Percentiles rank a stretch among this genome's conserved stretches.
Evolutionary conservation across 1,284 basidiomycete species (phyloP).

Genomic region (Papiliotrema terrestris): DNA sequence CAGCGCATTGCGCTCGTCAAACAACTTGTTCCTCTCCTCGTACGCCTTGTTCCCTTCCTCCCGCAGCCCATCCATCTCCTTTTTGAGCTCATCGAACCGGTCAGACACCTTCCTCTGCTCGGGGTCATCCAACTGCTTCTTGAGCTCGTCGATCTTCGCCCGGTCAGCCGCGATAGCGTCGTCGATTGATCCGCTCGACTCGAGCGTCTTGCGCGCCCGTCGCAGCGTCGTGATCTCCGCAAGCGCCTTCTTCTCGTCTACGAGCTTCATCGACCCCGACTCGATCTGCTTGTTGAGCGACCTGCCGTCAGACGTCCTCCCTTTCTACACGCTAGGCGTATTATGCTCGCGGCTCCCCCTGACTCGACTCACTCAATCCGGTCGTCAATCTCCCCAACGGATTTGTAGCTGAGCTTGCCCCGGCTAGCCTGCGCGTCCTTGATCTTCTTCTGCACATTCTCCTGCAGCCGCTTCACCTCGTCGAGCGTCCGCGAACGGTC

Average conservation of each 20-base stretch:
- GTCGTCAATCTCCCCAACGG: slow-evolving; percentile 79
- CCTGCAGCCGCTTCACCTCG: slow-evolving; percentile 78
- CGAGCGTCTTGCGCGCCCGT: slow-evolving; percentile 70
- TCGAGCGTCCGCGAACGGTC: slow-evolving; percentile 71
- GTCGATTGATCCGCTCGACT: slow-evolving; percentile 77
- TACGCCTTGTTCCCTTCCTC: slow-evolving; percentile 82
- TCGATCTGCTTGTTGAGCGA: slow-evolving; percentile 84
- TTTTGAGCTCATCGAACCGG: slow-evolving; percentile 75
- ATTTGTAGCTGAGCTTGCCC: slow-evolving; percentile 79
- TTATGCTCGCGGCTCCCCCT: neutral
- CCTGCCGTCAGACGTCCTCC: slow-evolving; percentile 49
- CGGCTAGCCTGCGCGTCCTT: slow-evolving; percentile 84
- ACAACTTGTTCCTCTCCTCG: slow-evolving; percentile 75
- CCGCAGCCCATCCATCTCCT: slow-evolving; percentile 81
- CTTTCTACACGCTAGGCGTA: too few relatives aligned
- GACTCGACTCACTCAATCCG: slow-evolving; percentile 71
- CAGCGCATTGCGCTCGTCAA: slow-evolving; percentile 78
- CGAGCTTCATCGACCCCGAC: slow-evolving; percentile 85
- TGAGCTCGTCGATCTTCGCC: slow-evolving; percentile 71
- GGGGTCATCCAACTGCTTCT: slow-evolving; percentile 84
- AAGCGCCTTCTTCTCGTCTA: slow-evolving; percentile 92
- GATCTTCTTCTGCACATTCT: slow-evolving; percentile 79
- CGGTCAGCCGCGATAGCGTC: slow-evolving; percentile 80
- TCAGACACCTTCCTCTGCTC: slow-evolving; percentile 78
- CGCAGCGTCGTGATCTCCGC: slow-evolving; percentile 75